Evolutionary conservation across 345 rosid species (phyloP).

Genomic region (Toxicodendron radicans): DNA sequence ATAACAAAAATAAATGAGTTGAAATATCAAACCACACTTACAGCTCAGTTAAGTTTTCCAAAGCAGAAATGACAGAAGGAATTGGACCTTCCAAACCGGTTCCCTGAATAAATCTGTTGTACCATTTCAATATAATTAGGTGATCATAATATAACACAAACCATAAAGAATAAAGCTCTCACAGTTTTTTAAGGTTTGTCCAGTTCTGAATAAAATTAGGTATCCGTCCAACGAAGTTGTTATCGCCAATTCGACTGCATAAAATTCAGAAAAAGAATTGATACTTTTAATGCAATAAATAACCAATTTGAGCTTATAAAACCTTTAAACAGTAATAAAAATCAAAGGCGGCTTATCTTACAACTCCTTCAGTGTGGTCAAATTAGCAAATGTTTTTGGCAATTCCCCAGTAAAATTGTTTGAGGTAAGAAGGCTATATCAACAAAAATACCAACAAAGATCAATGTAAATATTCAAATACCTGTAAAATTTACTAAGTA

Average conservation of each 20-base stretch:
- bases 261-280: not conserved
- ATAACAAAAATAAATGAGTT: too few relatives aligned
- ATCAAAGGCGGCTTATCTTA: constrained; percentile 29
- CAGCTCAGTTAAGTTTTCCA: constrained; percentile 29
- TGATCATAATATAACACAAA: too few relatives aligned
- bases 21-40: constrained; percentile 14
- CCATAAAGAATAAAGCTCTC: constrained; percentile 21
- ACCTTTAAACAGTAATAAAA: not conserved
- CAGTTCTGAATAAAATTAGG: constrained; percentile 58
- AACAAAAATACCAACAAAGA: not conserved
- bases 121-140: not conserved
- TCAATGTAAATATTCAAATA: too few relatives aligned
- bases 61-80: constrained; percentile 34
- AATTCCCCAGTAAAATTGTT: constrained; percentile 51
- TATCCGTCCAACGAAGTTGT: constrained; percentile 45
- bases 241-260: constrained; percentile 53
- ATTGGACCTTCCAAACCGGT: constrained; percentile 63
- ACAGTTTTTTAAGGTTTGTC: constrained; percentile 46
- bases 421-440: constrained; percentile 43
- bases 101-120: constrained; percentile 41
- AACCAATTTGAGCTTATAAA: not conserved
- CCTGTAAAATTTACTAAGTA: too few relatives aligned
- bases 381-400: constrained; percentile 47
- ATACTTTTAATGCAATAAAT: too few relatives aligned
- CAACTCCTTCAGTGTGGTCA: constrained; percentile 46